These are phyloP conservation scores for Ceratorhiza oryzae-sativae DNA, from an alignment of 1,284 basidiomycete species.

Conservation along the genomic window DNA sequence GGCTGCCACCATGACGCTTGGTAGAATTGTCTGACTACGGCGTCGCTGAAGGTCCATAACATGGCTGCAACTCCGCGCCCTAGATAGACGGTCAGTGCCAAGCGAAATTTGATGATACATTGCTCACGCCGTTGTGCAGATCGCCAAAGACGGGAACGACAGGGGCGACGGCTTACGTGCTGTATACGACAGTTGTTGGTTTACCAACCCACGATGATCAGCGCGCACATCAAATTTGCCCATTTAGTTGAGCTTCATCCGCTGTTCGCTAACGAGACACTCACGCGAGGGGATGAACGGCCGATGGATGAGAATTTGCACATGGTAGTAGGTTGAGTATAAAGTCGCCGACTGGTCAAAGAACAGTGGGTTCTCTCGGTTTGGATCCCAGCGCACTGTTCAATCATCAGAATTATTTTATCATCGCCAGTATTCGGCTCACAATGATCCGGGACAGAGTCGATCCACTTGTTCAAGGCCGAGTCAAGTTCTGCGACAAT, in stretches of 20 bases:
- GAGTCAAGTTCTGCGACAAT: conserved; percentile 77
- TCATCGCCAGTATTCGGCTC: conserved; percentile 47
- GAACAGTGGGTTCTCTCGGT: conserved; percentile 61
- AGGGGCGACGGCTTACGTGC: conserved; percentile 62
- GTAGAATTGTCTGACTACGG: conserved; percentile 47
- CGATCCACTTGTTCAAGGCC: conserved; percentile 77
- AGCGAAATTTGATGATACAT: background rate
- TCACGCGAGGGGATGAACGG: conserved; percentile 75
- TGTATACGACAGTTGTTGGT: conserved; percentile 21
- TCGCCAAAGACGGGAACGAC: conserved; percentile 75
- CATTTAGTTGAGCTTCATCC: conserved; percentile 30
- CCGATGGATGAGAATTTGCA: conserved; percentile 80
- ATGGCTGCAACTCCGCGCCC: conserved; percentile 75
- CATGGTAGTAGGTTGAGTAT: conserved; percentile 72
- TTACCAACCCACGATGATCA: conserved; percentile 48
- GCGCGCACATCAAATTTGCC: conserved; percentile 48
- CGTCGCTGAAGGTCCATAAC: conserved; percentile 65
- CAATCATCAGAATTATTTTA: background rate
- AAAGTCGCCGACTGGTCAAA: conserved; percentile 75
- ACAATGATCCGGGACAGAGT: conserved; percentile 74
- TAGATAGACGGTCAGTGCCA: background rate
- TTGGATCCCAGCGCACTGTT: conserved; percentile 77
- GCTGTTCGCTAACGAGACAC: background rate
- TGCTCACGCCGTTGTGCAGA: conserved; percentile 74
- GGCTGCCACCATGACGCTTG: conserved; percentile 49